phyloP scores from a whole-genome alignment of 352 stramenopile species.

The Phytophthora podocarpi region DNA sequence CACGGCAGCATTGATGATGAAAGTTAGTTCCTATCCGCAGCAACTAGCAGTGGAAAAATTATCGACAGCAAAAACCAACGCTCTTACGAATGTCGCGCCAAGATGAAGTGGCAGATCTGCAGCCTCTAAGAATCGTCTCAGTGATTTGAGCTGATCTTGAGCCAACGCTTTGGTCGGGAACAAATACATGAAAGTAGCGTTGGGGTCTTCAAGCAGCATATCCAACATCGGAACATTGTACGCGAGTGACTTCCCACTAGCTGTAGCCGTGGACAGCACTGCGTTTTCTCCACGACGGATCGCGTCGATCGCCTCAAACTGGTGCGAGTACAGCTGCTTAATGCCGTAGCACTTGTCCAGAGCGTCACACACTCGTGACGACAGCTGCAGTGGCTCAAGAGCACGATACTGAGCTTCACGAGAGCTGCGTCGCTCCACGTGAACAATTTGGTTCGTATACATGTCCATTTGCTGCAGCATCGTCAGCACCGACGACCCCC shows the following conservation, averaged over 20 bases:
- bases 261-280: constrained; percentile 96
- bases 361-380: constrained; percentile 37
- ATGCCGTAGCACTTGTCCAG: constrained; percentile 57
- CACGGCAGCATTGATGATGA: neutral
- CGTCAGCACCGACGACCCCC: constrained; percentile 44
- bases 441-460: constrained; percentile 81
- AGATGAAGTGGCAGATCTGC: constrained; percentile 52
- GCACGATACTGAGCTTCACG: constrained; percentile 49
- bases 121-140: constrained; percentile 74
- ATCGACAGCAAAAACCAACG: neutral
- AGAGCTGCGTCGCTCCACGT: constrained; percentile 66
- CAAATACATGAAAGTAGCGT: constrained; percentile 91
- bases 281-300: constrained; percentile 89
- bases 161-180: constrained; percentile 99
- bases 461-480: constrained; percentile 59
- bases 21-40: no score
- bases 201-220: constrained; percentile 55
- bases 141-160: constrained; percentile 96
- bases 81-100: constrained; percentile 68
- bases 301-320: constrained; percentile 89
- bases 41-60: no score
- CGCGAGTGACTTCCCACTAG: constrained; percentile 96
- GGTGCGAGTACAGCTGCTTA: constrained; percentile 92
- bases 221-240: constrained; percentile 95
- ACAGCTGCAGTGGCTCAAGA: constrained; percentile 46